Evolutionary conservation across 169 alveolate species (phyloP), one percentile per base, ranked within the genome.

Genomic region (Plasmodium vivax): DNA sequence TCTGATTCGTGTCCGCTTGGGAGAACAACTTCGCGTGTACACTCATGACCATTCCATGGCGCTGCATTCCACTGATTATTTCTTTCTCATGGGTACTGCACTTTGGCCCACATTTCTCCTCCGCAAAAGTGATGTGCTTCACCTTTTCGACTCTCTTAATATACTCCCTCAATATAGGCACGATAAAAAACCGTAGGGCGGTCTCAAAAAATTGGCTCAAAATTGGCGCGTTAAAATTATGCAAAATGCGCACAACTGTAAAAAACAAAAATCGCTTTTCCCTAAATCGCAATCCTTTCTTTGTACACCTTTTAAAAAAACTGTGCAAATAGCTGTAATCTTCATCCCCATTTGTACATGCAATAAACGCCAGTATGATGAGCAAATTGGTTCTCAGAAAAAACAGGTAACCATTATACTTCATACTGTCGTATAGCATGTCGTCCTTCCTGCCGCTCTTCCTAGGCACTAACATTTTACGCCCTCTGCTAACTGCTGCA

Each of bases 201-300:
- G 68, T 56, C 30, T 75, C 87, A 56, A 75, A 87, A 87, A 87
- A 87, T 73, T 23, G 74, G 10, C 14, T n/a, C 23, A 75, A 51
- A 32, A 32, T 30, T 2, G 87, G 56, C 0, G 81, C 47, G 32
- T 77, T 77, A 75, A 77, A 75, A 16, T 23, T 51, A 38, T 79
- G 30, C 27, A 75, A 75, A 32, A 87, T 87, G 12, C 68, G 81
- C 8, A 87, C 58, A 5, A 87, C 8, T 34, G 79, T 75, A 75
- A 87, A 87, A 77, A 87, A 87, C 16, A 87, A 51, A 87, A 36
- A 87, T 87, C 93, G 36, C 30, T 87, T 87, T 87, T 87, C 93
- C 68, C 93, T 34, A 30, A 30, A 87, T 32, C 41, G 23, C 30
- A 87, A 87, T 51, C 54, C 81, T 79, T 56, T 74, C 72, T n/a